Base-by-base conservation (phyloP, 1,284 basidiomycete genomes). In the Ustilago nuda region DNA sequence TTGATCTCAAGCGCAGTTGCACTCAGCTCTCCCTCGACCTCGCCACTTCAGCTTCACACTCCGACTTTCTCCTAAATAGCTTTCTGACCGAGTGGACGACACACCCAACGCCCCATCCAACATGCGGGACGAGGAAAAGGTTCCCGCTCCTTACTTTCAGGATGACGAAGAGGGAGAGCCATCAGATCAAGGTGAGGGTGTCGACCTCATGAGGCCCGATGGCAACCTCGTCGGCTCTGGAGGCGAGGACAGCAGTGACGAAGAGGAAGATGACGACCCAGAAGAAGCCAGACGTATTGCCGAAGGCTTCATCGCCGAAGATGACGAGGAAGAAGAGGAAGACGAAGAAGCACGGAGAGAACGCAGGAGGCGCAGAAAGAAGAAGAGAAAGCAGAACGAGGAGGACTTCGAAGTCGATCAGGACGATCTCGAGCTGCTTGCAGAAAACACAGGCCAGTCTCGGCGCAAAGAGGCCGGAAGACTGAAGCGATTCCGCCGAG, bases 381-480 rank as follows among this genome's bases (percentile, higher is more conserved):
- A 72, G 53, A 78, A 79, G 64, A 75, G 75, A 70, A 72, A 79
- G 66, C 66, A 80, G 59, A 69, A 66, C 50, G 74, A 86, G 66
- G 86, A 92, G 33, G 91, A 92, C 67, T 93, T 88, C 36, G 88
- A 89, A n/a, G 88, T 98, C 51, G 95, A 97, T 78, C 96, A 98
- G 61, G 97, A 99, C 82, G 97, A 99, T 84, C 87, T 99, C 61
- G 95, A 96, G 60, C 89, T 99, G 9, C 86, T 99, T 27, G 93
- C 94, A 83, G 97, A 99, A 88, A 99, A 98, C 81, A 94, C 94
- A 4, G 95, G 96, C 9, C 89, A 90, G 23, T 65, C 77, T 51
- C 72, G 85, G 8, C 66, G 76, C 35, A 71, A 83, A 57, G 58
- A 80, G 65, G 76, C 77, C 64, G 69, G 69, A 37, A 65, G 72